Percentiles rank a stretch among this genome's conserved stretches.
Conservation (phyloP, 2,329 filamentous ascomycete species). For the Venturiaceae sp. region DNA sequence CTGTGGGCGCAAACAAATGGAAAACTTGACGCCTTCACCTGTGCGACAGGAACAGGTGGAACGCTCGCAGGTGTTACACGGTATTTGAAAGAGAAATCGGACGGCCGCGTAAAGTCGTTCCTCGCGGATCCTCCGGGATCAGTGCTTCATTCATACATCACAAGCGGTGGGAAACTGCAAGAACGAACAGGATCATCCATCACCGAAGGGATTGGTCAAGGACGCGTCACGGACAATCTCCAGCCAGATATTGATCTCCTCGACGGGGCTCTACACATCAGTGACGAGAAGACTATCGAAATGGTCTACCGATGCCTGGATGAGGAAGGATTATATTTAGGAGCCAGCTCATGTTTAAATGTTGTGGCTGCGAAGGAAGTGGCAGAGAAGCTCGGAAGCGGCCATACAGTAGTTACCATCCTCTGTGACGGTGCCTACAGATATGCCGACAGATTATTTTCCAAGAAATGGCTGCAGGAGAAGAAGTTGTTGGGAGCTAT, state of each 20-base stretch:
- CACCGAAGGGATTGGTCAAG: constrained; percentile 96
- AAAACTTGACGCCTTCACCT: constrained; percentile 87
- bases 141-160: constrained; percentile 86
- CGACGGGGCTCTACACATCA: constrained; percentile 75
- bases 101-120: constrained; percentile 73
- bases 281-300: constrained; percentile 88
- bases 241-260: constrained; percentile 72
- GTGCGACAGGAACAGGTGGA: constrained; percentile 85
- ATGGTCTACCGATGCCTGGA: constrained; percentile 97
- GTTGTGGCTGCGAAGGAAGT: constrained; percentile 93
- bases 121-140: constrained; percentile 90
- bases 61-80: constrained; percentile 83
- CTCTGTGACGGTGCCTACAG: constrained; percentile 95
- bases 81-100: constrained; percentile 75
- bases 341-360: constrained; percentile 87
- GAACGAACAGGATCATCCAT: constrained; percentile 81
- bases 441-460: constrained; percentile 91
- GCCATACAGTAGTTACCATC: constrained; percentile 86
- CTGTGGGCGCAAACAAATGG: constrained; percentile 91
- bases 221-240: constrained; percentile 91
- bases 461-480: constrained; percentile 75
- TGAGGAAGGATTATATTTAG: constrained; percentile 90
- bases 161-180: constrained; percentile 70
- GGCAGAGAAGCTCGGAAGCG: constrained; percentile 78
- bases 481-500: constrained; percentile 78